phyloP scores from a whole-genome alignment of 495 filamentous ascomycete species.

The Parathielavia hyrcaniae region DNA sequence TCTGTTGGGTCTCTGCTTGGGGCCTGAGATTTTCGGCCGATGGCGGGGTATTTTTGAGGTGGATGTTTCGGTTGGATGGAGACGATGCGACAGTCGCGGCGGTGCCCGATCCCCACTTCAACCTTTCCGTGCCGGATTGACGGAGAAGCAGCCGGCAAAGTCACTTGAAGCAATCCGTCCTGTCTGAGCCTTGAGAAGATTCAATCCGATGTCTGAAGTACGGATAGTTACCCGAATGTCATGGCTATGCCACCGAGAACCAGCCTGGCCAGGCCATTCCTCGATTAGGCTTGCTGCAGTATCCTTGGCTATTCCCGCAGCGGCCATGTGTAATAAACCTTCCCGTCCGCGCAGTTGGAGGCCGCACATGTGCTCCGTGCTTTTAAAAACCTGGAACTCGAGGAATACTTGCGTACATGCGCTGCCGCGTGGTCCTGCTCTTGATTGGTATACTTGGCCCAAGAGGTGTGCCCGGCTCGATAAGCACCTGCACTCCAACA shows the following conservation, averaged over 20 bases:
- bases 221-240: not conserved
- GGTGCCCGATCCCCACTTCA: not conserved
- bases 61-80: too few species aligned
- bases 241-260: not conserved
- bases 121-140: conserved; percentile 12
- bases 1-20: not conserved
- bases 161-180: not conserved
- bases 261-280: not conserved
- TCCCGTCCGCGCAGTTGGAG: conserved; percentile 1
- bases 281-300: conserved; percentile 15
- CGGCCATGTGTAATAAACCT: too few species aligned
- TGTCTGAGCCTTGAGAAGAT: not conserved
- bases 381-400: not conserved
- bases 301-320: too few species aligned
- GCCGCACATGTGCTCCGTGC: conserved; percentile 7
- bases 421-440: not conserved
- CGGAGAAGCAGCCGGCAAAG: conserved; percentile 14
- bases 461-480: not conserved
- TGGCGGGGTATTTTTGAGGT: not conserved
- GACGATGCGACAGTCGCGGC: too few species aligned
- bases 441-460: not conserved
- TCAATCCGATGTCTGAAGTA: not conserved
- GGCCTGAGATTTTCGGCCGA: not conserved
- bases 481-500: not conserved
- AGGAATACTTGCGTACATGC: conserved; percentile 8